A percentile compares a stretch with the other conserved stretches of the same genome.
Conservation (phyloP, 768 basidiomycete species). For the Tephrocybe sp. region DNA sequence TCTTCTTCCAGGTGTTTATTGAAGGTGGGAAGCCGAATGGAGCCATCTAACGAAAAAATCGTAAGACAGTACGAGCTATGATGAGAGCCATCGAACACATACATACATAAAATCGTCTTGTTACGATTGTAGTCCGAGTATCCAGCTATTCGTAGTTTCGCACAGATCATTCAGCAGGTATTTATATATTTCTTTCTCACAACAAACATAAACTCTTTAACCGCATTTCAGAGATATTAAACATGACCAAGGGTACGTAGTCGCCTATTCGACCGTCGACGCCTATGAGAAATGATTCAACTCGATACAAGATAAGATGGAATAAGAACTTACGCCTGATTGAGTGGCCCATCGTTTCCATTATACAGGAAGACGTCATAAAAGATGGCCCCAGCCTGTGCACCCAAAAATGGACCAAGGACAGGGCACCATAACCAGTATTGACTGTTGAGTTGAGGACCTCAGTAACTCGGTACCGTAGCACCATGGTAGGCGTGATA, state of each 20-base stretch:
- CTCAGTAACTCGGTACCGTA: background rate
- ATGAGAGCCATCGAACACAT: too few species aligned
- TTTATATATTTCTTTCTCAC: too few species aligned
- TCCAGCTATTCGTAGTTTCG: too few species aligned
- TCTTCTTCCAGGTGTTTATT: background rate
- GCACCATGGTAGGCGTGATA: slow-evolving; percentile 12
- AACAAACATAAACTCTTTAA: too few species aligned
- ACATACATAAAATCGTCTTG: too few species aligned
- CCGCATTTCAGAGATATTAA: background rate
- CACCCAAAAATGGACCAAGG: slow-evolving; percentile 58
- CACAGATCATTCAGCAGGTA: too few species aligned
- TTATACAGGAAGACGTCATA: slow-evolving; percentile 64
- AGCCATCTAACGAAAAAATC: too few species aligned
- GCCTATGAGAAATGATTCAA: background rate
- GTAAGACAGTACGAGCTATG: too few species aligned
- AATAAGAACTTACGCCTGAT: slow-evolving; percentile 38
- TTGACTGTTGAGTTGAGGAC: too few species aligned
- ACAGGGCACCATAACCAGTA: slow-evolving; percentile 77
- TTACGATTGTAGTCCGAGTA: too few species aligned
- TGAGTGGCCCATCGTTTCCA: slow-evolving; percentile 50
- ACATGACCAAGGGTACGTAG: background rate
- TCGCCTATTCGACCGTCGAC: background rate
- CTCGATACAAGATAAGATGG: background rate
- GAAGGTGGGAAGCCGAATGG: too few species aligned
- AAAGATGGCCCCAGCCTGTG: slow-evolving; percentile 48